phyloP scores from a whole-genome alignment of 805 yeast genomes.

The Wickerhamomyces strasburgensis region DNA sequence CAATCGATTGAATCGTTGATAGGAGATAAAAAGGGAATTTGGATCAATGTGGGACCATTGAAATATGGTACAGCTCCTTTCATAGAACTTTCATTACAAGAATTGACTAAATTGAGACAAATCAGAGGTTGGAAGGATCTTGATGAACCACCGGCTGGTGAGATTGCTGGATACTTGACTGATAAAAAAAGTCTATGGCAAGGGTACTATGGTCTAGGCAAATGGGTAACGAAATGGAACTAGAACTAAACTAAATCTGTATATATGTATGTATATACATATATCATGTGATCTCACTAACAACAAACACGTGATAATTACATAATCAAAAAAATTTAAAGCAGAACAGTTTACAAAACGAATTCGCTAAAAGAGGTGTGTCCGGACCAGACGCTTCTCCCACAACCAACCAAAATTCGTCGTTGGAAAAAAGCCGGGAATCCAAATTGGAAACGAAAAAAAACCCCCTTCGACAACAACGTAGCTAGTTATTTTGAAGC shows the following conservation, averaged over 20 bases:
- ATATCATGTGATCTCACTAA: background rate
- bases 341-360: too few species aligned
- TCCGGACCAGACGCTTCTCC: background rate
- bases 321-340: too few species aligned
- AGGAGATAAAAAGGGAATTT: slow-evolving; percentile 45
- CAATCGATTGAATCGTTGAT: slow-evolving; percentile 52
- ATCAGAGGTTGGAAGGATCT: slow-evolving; percentile 60
- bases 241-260: background rate
- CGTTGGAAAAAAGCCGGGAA: slow-evolving; percentile 14
- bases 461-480: slow-evolving; percentile 10
- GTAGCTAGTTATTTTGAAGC: too few species aligned
- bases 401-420: slow-evolving; percentile 22
- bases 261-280: background rate
- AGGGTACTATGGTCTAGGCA: slow-evolving; percentile 65
- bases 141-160: slow-evolving; percentile 30
- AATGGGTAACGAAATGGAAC: slow-evolving; percentile 38
- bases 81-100: slow-evolving; percentile 71
- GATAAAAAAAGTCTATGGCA: slow-evolving; percentile 67
- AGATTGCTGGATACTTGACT: slow-evolving; percentile 58
- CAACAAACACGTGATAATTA: too few species aligned
- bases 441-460: slow-evolving; percentile 16
- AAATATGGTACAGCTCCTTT: slow-evolving; percentile 85
- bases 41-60: slow-evolving; percentile 92
- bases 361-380: too few species aligned
- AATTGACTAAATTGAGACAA: slow-evolving; percentile 47